A percentile compares a stretch with the other conserved stretches of the same genome.
Evolutionary conservation across 2,329 filamentous ascomycete genomes (phyloP).

Genomic region (Rhynchosporium agropyri): DNA sequence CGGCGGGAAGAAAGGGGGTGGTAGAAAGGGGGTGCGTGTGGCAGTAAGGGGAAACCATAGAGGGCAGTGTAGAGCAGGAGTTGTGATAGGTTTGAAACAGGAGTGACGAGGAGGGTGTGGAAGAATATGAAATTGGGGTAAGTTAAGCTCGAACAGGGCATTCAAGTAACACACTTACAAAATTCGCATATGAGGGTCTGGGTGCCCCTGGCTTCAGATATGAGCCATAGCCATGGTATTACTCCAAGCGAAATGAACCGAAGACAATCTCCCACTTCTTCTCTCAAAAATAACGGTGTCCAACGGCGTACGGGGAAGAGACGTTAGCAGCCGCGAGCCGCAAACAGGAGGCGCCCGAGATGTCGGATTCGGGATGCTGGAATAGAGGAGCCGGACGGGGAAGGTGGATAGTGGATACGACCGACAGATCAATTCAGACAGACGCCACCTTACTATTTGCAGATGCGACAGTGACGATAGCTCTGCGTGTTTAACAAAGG

Average conservation of each 20-base stretch:
- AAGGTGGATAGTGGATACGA: neutral
- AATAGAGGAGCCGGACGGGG: conserved; percentile 11
- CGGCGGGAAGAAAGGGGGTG: conserved; percentile 9
- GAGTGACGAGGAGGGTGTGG: neutral
- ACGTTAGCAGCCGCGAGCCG: conserved; percentile 15
- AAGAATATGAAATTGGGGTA: neutral
- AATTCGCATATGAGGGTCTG: conserved; percentile 15
- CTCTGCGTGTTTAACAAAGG: conserved; percentile 5
- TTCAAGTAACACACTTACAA: conserved; percentile 15
- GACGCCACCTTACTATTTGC: neutral
- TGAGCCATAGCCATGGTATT: conserved; percentile 13
- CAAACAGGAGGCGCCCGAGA: conserved; percentile 10
- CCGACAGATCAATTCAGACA: no score
- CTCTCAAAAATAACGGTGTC: neutral
- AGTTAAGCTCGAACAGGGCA: neutral
- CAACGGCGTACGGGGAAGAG: conserved; percentile 20
- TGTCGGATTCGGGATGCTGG: conserved; percentile 13
- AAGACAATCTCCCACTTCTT: conserved; percentile 18
- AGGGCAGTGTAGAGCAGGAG: conserved; percentile 5
- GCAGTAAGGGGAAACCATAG: neutral
- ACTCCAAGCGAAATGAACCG: conserved; percentile 22
- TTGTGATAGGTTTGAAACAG: neutral
- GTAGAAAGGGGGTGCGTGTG: conserved; percentile 14
- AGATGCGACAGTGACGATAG: conserved; percentile 1
- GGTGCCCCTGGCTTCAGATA: conserved; percentile 18